Percentiles rank a stretch among this genome's conserved stretches.
These are phyloP conservation scores for Ogataea sp. DNA, from an alignment of 805 yeast species.

Conservation along the genomic window DNA sequence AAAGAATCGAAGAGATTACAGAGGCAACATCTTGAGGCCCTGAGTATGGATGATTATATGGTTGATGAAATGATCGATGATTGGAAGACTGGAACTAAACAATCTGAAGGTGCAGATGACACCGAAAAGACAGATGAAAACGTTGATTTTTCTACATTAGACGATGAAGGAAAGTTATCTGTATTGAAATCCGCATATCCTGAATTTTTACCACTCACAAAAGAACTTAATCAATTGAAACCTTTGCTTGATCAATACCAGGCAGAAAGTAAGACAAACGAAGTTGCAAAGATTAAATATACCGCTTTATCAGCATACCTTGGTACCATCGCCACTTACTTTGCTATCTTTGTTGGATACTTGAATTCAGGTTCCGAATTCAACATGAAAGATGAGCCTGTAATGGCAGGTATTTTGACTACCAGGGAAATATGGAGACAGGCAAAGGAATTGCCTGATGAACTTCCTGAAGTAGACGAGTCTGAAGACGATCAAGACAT, in stretches of 20 bases:
- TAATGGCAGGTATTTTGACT: slow-evolving; percentile 79
- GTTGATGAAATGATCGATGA: slow-evolving; percentile 76
- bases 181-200: slow-evolving; percentile 63
- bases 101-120: slow-evolving; percentile 30
- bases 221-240: slow-evolving; percentile 44
- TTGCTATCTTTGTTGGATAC: slow-evolving; percentile 61
- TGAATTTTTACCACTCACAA: slow-evolving; percentile 70
- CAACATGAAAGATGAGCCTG: slow-evolving; percentile 76
- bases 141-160: slow-evolving; percentile 41
- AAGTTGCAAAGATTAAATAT: slow-evolving; percentile 40
- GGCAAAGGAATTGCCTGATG: slow-evolving; percentile 47
- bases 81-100: slow-evolving; percentile 47
- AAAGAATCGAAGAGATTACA: slow-evolving; percentile 86
- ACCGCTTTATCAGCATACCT: slow-evolving; percentile 73
- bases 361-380: slow-evolving; percentile 39
- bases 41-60: slow-evolving; percentile 65
- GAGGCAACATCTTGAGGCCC: slow-evolving; percentile 66
- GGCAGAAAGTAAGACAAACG: slow-evolving; percentile 19
- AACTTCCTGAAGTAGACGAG: slow-evolving; percentile 18
- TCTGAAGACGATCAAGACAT: slow-evolving; percentile 15
- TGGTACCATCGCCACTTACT: slow-evolving; percentile 70
- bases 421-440: slow-evolving; percentile 88
- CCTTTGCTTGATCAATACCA: slow-evolving; percentile 32
- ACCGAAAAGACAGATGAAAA: slow-evolving; percentile 20
- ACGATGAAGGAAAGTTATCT: slow-evolving; percentile 41